Conservation (phyloP, 2,329 filamentous ascomycete species). For the Fusarium cyanostomum region DNA sequence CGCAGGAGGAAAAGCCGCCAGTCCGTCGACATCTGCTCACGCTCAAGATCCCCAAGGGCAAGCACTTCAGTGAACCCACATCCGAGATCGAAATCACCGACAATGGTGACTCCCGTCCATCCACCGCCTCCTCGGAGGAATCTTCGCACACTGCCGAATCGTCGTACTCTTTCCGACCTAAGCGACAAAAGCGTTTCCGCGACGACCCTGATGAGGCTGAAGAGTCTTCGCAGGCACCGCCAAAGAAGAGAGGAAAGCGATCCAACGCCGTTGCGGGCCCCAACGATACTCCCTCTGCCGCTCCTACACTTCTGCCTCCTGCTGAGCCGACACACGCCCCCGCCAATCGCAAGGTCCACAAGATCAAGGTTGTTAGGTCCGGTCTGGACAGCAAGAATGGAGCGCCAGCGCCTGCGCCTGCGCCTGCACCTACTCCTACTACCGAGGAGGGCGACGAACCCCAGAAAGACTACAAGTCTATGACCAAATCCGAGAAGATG, state of each 20-base stretch:
- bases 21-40: slow-evolving; percentile 47
- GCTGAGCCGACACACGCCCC: slow-evolving; percentile 33
- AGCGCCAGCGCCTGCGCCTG: slow-evolving; percentile 20
- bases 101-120: slow-evolving; percentile 60
- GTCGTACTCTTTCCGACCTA: slow-evolving; percentile 63
- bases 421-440: slow-evolving; percentile 2
- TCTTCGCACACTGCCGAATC: slow-evolving; percentile 60
- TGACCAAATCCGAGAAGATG: slow-evolving; percentile 74
- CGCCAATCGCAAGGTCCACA: slow-evolving; percentile 47
- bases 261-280: slow-evolving; percentile 19
- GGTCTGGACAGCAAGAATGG: slow-evolving; percentile 43
- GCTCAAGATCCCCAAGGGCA: slow-evolving; percentile 54
- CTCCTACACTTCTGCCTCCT: slow-evolving; percentile 31
- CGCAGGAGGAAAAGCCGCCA: slow-evolving; percentile 41
- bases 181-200: slow-evolving; percentile 63
- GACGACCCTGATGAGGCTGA: slow-evolving; percentile 58
- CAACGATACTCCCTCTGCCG: slow-evolving; percentile 26
- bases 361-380: slow-evolving; percentile 52
- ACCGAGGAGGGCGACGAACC: slow-evolving; percentile 51
- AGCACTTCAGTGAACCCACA: slow-evolving; percentile 52
- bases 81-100: slow-evolving; percentile 50
- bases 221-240: slow-evolving; percentile 48
- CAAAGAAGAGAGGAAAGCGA: slow-evolving; percentile 52
- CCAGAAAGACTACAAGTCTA: slow-evolving; percentile 65
- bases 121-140: slow-evolving; percentile 63